Evolutionary conservation across 805 yeast species (phyloP).

Genomic region (Debaryomyces castellii): DNA sequence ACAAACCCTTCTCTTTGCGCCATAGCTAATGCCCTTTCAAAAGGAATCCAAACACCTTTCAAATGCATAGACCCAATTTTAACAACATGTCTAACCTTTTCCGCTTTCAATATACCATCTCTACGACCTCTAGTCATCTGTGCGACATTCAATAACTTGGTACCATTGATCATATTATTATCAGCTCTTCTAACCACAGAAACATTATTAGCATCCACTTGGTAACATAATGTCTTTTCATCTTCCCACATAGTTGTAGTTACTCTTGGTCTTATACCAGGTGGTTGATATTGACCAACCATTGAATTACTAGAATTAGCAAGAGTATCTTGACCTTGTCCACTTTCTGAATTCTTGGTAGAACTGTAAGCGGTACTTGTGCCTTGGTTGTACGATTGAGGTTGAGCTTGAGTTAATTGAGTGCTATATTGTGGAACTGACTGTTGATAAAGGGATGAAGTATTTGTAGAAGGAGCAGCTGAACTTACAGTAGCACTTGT

Average conservation of each 20-base stretch:
- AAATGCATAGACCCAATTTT: conserved; percentile 86
- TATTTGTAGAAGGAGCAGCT: conserved; percentile 17
- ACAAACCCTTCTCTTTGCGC: conserved; percentile 78
- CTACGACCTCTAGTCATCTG: conserved; percentile 86
- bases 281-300: conserved; percentile 47
- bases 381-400: conserved; percentile 20
- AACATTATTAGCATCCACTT: conserved; percentile 79
- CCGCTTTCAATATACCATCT: conserved; percentile 79
- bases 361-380: conserved; percentile 13
- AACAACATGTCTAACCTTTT: conserved; percentile 74
- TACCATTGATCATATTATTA: conserved; percentile 83
- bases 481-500: conserved; percentile 19
- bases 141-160: conserved; percentile 78
- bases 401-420: conserved; percentile 28
- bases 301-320: conserved; percentile 22
- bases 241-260: conserved; percentile 92
- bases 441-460: conserved; percentile 19
- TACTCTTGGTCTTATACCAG: conserved; percentile 58
- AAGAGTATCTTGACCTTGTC: conserved; percentile 19
- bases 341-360: conserved; percentile 7
- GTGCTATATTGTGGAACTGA: conserved; percentile 15
- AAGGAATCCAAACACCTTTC: conserved; percentile 90
- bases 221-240: conserved; percentile 80
- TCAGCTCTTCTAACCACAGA: conserved; percentile 83
- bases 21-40: conserved; percentile 77